These are phyloP conservation scores for Sphaerulina populicola DNA, from an alignment of 2,329 filamentous ascomycete genomes.

Conservation along the genomic window DNA sequence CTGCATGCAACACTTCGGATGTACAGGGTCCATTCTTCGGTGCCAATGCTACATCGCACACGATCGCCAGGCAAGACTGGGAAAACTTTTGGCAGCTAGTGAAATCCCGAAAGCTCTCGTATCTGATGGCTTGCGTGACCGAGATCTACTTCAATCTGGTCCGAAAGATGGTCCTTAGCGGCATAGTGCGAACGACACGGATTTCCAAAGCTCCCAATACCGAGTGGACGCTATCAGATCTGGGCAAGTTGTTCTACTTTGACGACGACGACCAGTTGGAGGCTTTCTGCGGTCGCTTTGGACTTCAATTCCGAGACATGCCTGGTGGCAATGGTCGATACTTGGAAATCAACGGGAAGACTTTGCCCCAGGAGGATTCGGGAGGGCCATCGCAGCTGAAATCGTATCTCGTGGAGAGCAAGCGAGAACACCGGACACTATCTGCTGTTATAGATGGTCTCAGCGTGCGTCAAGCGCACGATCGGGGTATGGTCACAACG, in stretches of 20 bases:
- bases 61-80: slow-evolving; percentile 52
- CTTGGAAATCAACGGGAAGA: slow-evolving; percentile 45
- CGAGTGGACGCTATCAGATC: slow-evolving; percentile 49
- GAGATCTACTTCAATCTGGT: slow-evolving; percentile 55
- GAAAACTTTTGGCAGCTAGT: slow-evolving; percentile 51
- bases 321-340: slow-evolving; percentile 36
- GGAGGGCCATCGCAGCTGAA: slow-evolving; percentile 36
- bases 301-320: slow-evolving; percentile 44
- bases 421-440: slow-evolving; percentile 49
- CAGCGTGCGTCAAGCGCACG: slow-evolving; percentile 45
- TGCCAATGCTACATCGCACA: slow-evolving; percentile 39
- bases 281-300: slow-evolving; percentile 48
- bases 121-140: slow-evolving; percentile 56
- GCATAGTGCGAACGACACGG: slow-evolving; percentile 26
- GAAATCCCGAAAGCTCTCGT: slow-evolving; percentile 48
- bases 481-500: slow-evolving; percentile 44
- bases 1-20: slow-evolving; percentile 47
- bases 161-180: slow-evolving; percentile 48
- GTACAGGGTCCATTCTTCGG: slow-evolving; percentile 44
- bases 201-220: slow-evolving; percentile 32
- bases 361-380: slow-evolving; percentile 28
- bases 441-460: slow-evolving; percentile 51
- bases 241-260: slow-evolving; percentile 48
- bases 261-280: slow-evolving; percentile 48
- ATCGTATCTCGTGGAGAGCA: slow-evolving; percentile 46